Base-by-base conservation (phyloP, 2,329 filamentous ascomycete genomes). In the Orbilia brochopaga region DNA sequence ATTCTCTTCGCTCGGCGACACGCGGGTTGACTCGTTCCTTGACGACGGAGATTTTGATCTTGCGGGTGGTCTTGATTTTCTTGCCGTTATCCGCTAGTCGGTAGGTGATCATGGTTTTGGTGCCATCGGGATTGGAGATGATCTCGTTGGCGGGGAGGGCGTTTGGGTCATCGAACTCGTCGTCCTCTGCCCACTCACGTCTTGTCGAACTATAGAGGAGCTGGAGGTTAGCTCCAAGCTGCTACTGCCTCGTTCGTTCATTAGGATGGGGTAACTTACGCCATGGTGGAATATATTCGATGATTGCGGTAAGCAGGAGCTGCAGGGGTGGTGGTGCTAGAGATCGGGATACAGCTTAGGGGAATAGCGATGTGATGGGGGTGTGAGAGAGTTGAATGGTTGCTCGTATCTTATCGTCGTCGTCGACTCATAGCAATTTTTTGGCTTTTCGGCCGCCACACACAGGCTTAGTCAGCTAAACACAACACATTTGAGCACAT, bases 91-190 rank as follows among this genome's bases (percentile, higher is more conserved):
- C 94, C 83, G 96, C 93, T 83, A 91, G 87, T 78, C 88, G 86
- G 84, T 91, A 96, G 74, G 90, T 90, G 79, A 96, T 88, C 77
- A 94, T 90, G 52, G 95, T 99, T 83, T 97, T 96, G 78, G 91
- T 96, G 80, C 95, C 94, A 81, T 99, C 94, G 83, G 97, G 96
- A 87, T 99, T 97, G 80, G 89, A 89, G 80, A 91, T 93, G 77
- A 93, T 90, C 83, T 94, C 89, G 76, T 90, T 88, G 76, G 90
- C 86, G 73, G 94, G 94, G 77, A 99, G 90, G 76, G 86, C 83
- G 83, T 90, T 86, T 81, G 94, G 90, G 82, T 91, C 89, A 79
- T 93, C 90, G 80, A 96, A 92, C 77, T 88, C 87, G 77, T 87
- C 85, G 80, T 94, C 91, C 83, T 97, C 94, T 80, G 94, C 93